Base-by-base conservation (phyloP, 768 basidiomycete genomes). In the Mycena alexandri region DNA sequence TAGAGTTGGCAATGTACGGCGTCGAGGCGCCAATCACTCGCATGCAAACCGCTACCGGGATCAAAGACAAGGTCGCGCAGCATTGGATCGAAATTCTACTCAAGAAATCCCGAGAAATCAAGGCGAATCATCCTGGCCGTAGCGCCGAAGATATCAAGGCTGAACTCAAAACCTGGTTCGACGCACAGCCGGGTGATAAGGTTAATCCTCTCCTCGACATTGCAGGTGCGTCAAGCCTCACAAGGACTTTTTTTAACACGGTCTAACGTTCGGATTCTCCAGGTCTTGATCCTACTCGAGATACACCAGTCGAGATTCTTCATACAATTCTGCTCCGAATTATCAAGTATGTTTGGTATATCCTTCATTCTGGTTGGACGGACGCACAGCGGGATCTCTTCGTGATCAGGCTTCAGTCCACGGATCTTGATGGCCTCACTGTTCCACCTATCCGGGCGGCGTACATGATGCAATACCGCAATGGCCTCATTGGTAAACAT, bases 331-430 rank as follows among this genome's bases (percentile, higher is more conserved):
- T 64, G 17, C 63, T 64, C 24, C 80, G 82, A 0, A 64, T 75
- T 19, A 71, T 76, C 42, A 82, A 82, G 53, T 83, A 83, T 69
- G 50, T 77, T 0, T 83, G 82, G 83, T 75, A 81, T 14, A 54
- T 33, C 9, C 25, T 52, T 16, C 50, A 52, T 13, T 33, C 50
- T 9, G 25, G 25, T 2, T 54, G 52, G 52, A 8, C 52, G 1
- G 52, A 54, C 6, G 36, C 33, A 21, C 17, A 54, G n/a, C 52
- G 52, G 16, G 19, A 54, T 54, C 36, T 54, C 7, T 38, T 54
- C 36, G 36, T 38, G 7, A 54, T 54, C 19, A 5, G 52, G 19
- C 56, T 57, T 19, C 56, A 57, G 29, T 57, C 56, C 5, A 57
- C 56, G 1, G 56, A 57, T 24, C 16, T 57, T 21, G 56, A 57